Conservation (phyloP, 2,329 filamentous ascomycete genomes). For the Nectriaceae sp. region DNA sequence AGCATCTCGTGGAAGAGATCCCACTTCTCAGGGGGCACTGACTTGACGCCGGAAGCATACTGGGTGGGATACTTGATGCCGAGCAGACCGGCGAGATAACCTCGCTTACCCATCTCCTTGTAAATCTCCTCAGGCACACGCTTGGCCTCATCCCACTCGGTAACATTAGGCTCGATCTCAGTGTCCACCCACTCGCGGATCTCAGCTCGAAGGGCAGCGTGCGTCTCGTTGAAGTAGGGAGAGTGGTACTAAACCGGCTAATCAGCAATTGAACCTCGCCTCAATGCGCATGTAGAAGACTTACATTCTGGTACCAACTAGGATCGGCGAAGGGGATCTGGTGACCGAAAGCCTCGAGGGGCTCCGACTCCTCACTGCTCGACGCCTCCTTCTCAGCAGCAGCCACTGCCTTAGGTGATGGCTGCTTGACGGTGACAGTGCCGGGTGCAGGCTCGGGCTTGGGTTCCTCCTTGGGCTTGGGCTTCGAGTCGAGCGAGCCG, state of each 20-base stretch:
- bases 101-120: constrained; percentile 90
- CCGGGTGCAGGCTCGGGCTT: constrained; percentile 44
- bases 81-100: constrained; percentile 90
- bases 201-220: constrained; percentile 87
- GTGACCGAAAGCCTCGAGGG: constrained; percentile 82
- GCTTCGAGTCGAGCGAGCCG: constrained; percentile 87
- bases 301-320: constrained; percentile 89
- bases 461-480: constrained; percentile 57
- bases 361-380: constrained; percentile 57
- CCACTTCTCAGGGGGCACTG: constrained; percentile 86
- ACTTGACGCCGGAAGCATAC: constrained; percentile 71
- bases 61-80: constrained; percentile 80
- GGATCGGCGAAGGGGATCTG: constrained; percentile 92
- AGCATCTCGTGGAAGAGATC: constrained; percentile 98
- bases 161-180: constrained; percentile 87
- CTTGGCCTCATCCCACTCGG: constrained; percentile 96
- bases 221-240: constrained; percentile 93
- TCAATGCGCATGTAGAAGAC: constrained; percentile 34
- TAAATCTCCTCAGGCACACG: constrained; percentile 87
- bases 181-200: constrained; percentile 88
- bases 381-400: constrained; percentile 46
- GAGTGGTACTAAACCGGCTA: constrained; percentile 75
- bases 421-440: constrained; percentile 34
- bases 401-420: constrained; percentile 39
- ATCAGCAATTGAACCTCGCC: neutral